Evolutionary conservation across 768 basidiomycete species (phyloP), one percentile per base, ranked within the genome.

Genomic region (Royoungia palumana): DNA sequence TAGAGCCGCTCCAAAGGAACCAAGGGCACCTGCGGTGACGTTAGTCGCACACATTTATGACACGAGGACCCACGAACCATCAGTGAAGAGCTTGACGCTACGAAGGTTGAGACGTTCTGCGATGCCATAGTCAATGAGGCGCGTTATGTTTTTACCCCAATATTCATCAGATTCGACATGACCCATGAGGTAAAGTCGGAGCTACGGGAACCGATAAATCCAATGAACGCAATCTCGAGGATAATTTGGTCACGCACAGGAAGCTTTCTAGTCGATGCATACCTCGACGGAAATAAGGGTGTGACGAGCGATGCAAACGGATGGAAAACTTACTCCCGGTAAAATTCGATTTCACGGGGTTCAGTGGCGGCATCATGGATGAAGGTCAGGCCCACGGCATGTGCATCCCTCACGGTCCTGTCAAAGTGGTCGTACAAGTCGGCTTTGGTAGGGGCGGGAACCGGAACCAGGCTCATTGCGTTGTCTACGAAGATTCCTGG

Each of bases 1-100:
- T 47, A 98, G 75, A 0, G 95, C 94, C 0, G 95, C 94, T 7
- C 95, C 94, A 76, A 89, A 90, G 2, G 88, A 90, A 0, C 95
- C 92, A 5, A 98, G 77, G 0, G 94, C 94, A 35, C 94, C 86
- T 87, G 44, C 6, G 30, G 27, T 28, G 5, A 47, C 16, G 41
- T 65, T 17, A 60, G 51, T 13, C 11, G 10, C 14, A 36, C 17
- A 16, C 10, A 14, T 30, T 19, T 16, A 6, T 0, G 24, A 10
- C n/a, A 36, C 13, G 19, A 1, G 21, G 20, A 3, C 10, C 16
- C 32, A 52, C 51, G 25, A 51, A 81, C 88, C 94, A 60, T 97
- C 94, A 0, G 81, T 72, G 59, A 83, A 82, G 4, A 93, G 70
- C 58, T 92, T 93, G 50, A 92, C 72, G 46, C 82, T 81, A 12